Evolutionary conservation across 2,329 filamentous ascomycete species (phyloP).

Genomic region (Fusarium keratoplasticum): DNA sequence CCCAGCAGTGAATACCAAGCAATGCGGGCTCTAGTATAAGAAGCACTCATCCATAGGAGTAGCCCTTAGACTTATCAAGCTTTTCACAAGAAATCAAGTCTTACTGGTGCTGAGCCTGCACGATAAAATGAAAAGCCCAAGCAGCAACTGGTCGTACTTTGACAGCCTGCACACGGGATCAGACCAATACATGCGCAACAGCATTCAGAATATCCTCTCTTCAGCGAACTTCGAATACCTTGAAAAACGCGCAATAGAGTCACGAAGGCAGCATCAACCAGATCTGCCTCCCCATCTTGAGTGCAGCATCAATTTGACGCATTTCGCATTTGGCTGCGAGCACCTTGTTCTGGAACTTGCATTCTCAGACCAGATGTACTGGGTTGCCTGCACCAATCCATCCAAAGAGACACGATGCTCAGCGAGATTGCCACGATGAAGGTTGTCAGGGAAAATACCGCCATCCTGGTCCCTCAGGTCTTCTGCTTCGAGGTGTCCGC

Average conservation of each 20-base stretch:
- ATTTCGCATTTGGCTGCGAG: slow-evolving; percentile 38
- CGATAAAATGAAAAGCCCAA: neutral
- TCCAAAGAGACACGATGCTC: slow-evolving; percentile 37
- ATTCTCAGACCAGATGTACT: slow-evolving; percentile 44
- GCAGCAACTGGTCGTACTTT: neutral
- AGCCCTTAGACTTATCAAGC: no score
- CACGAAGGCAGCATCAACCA: slow-evolving; percentile 19
- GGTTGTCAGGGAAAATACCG: slow-evolving; percentile 33
- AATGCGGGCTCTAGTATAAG: no score
- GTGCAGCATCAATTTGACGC: slow-evolving; percentile 22
- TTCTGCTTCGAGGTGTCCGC: slow-evolving; percentile 36
- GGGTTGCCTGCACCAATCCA: slow-evolving; percentile 36
- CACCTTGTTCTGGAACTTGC: slow-evolving; percentile 42
- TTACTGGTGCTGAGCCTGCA: no score
- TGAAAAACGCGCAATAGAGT: slow-evolving; percentile 18
- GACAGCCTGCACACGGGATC: no score
- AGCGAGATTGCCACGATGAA: slow-evolving; percentile 47
- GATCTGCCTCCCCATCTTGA: slow-evolving; percentile 11
- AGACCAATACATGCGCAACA: no score
- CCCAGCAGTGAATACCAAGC: no score
- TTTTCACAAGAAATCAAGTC: no score
- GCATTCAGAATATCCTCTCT: slow-evolving; percentile 26
- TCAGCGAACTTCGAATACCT: slow-evolving; percentile 33
- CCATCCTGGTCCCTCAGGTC: slow-evolving; percentile 38
- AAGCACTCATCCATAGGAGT: no score